These are phyloP conservation scores for Echites panduratus DNA, from an alignment of 257 asterid genomes.

Conservation along the genomic window DNA sequence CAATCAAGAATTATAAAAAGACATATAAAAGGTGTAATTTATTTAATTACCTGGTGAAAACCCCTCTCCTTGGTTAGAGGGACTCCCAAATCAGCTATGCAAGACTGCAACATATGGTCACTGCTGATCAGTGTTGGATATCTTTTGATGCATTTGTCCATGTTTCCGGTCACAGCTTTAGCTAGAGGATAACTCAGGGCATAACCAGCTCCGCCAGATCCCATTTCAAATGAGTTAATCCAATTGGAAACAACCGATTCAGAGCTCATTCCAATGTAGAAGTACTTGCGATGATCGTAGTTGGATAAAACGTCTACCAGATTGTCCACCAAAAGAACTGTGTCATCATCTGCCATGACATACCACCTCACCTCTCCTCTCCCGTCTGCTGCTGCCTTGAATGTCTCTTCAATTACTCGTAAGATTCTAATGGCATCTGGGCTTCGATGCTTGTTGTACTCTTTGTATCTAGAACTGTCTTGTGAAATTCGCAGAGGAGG, in stretches of 20 bases:
- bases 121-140: constrained; percentile 34
- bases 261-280: constrained; percentile 45
- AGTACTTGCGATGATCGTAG: constrained; percentile 46
- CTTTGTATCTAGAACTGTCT: constrained; percentile 14
- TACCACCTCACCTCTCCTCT: constrained; percentile 30
- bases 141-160: constrained; percentile 41
- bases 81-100: constrained; percentile 50
- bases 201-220: constrained; percentile 46
- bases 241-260: constrained; percentile 34
- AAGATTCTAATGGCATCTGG: constrained; percentile 20
- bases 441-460: constrained; percentile 10
- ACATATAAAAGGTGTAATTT: no score
- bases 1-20: no score
- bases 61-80: constrained; percentile 40
- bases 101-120: constrained; percentile 39
- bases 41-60: constrained; percentile 41
- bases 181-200: constrained; percentile 51
- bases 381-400: constrained; percentile 13
- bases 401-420: constrained; percentile 21
- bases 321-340: constrained; percentile 37
- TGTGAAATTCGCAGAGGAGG: constrained; percentile 25
- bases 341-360: constrained; percentile 48
- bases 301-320: constrained; percentile 28
- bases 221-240: constrained; percentile 42
- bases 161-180: constrained; percentile 40